Evolutionary conservation across 2,329 filamentous ascomycete species (phyloP).

Genomic region (Colletotrichum ledebouriae): DNA sequence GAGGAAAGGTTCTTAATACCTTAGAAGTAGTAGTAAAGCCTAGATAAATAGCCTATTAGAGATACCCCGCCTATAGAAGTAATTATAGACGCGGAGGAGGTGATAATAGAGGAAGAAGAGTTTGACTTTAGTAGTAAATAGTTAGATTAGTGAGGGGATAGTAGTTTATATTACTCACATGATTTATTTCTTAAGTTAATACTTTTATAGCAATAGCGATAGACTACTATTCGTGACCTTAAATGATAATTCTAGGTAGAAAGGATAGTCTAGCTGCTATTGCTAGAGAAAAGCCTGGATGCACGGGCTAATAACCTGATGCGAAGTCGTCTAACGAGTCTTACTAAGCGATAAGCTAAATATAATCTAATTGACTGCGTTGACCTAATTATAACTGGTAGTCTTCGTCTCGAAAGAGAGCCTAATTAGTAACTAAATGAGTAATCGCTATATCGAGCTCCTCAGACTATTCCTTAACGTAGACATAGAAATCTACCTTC

Average conservation of each 20-base stretch:
- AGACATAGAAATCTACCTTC: too few relatives aligned
- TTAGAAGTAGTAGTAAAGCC: neutral
- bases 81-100: neutral
- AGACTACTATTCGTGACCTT: constrained; percentile 43
- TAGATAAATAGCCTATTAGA: neutral
- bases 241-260: constrained; percentile 43
- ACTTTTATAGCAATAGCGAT: too few relatives aligned
- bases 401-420: constrained; percentile 10
- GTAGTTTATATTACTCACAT: too few relatives aligned
- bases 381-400: constrained; percentile 3
- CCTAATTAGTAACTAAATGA: neutral
- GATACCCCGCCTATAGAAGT: neutral
- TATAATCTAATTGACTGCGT: constrained; percentile 4
- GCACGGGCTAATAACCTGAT: neutral
- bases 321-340: constrained; percentile 1
- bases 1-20: neutral
- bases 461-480: too few relatives aligned
- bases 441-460: neutral
- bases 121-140: neutral
- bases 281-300: neutral
- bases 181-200: too few relatives aligned
- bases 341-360: constrained; percentile 7
- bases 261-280: constrained; percentile 15
- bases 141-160: neutral
- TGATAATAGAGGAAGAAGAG: neutral